Evolutionary conservation across 1,139 yeast species (phyloP).

Genomic region (Barnettozyma hawaiiensis): DNA sequence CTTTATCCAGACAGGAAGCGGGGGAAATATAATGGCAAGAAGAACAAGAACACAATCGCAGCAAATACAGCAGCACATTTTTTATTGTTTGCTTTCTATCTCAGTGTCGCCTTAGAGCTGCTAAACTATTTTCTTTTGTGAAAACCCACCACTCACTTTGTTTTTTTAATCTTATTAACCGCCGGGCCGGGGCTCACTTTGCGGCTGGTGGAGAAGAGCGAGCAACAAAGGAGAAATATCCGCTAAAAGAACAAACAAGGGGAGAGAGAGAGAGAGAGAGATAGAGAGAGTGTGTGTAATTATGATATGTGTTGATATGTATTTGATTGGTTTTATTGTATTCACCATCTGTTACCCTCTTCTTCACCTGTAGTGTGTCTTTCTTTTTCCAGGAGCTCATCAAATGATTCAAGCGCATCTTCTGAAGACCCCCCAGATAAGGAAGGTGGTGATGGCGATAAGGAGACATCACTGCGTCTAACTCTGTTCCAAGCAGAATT

Average conservation of each 20-base stretch:
- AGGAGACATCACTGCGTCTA: constrained; percentile 12
- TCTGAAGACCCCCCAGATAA: neutral
- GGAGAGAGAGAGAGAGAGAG: no score
- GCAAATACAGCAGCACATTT: constrained; percentile 18
- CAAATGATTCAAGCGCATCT: constrained; percentile 16
- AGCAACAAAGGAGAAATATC: no score
- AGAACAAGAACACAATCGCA: constrained; percentile 52
- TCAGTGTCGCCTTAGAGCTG: no score
- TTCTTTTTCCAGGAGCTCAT: constrained; percentile 22
- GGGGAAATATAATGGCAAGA: constrained; percentile 60
- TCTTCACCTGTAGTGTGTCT: constrained; percentile 17
- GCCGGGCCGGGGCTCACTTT: no score
- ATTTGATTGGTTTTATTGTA: no score
- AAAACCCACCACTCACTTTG: no score
- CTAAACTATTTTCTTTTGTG: no score
- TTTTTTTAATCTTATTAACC: no score
- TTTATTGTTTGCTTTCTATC: no score
- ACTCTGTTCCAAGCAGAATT: constrained; percentile 16
- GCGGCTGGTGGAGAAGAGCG: no score
- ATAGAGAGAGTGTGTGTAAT: neutral
- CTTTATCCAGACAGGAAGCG: constrained; percentile 66
- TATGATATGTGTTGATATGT: no score
- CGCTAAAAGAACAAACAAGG: no score
- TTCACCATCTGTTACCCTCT: constrained; percentile 19
- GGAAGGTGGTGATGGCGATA: neutral